Conservation (phyloP, 352 stramenopile genomes). For the Phytophthora hibernalis region DNA sequence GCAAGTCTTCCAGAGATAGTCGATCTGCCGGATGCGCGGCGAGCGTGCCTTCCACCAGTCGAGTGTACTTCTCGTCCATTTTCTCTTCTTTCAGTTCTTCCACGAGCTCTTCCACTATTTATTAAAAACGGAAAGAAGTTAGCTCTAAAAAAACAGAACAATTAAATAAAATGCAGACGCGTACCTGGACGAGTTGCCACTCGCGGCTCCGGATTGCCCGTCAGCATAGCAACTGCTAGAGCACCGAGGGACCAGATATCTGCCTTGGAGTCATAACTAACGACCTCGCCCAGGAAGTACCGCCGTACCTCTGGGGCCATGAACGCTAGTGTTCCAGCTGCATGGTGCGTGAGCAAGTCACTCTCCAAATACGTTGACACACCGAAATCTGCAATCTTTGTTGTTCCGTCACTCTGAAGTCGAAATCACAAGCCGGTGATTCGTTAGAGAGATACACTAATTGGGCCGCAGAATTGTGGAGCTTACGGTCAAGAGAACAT, state of each 20-base stretch:
- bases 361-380: slow-evolving; percentile 83
- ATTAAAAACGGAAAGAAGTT: neutral
- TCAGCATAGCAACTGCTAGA: slow-evolving; percentile 74
- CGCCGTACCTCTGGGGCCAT: slow-evolving; percentile 83
- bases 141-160: too few species aligned
- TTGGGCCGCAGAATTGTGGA: neutral
- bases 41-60: slow-evolving; percentile 56
- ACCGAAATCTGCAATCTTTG: slow-evolving; percentile 87
- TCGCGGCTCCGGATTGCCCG: slow-evolving; percentile 65
- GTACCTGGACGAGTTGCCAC: slow-evolving; percentile 71
- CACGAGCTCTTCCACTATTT: slow-evolving; percentile 67
- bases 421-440: neutral
- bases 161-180: neutral
- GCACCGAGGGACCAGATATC: slow-evolving; percentile 87
- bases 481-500: slow-evolving; percentile 75
- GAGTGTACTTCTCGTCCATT: slow-evolving; percentile 41
- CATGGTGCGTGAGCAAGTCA: slow-evolving; percentile 74
- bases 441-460: neutral
- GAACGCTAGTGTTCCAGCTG: slow-evolving; percentile 78
- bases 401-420: slow-evolving; percentile 60
- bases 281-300: slow-evolving; percentile 75
- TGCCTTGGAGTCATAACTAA: slow-evolving; percentile 72
- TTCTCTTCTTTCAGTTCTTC: slow-evolving; percentile 45
- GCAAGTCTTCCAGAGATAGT: slow-evolving; percentile 50
- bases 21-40: slow-evolving; percentile 48